Base-by-base conservation (phyloP, 164 flowering plant genomes). In the Chloranthus sessilifolius region DNA sequence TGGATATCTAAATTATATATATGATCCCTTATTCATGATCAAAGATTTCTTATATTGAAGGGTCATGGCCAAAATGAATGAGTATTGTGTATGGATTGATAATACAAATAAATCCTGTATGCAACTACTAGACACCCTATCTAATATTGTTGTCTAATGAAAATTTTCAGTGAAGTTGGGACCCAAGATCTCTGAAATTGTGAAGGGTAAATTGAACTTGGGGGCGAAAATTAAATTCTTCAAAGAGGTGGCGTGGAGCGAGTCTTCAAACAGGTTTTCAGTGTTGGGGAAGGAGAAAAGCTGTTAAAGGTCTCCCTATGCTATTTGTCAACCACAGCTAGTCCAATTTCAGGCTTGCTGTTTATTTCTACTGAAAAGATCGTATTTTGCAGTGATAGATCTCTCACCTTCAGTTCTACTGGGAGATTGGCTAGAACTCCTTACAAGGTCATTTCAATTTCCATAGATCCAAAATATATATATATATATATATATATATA, bases 311-410 rank as follows among this genome's bases (percentile, higher is more conserved):
- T 68, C 14, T 75, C 61, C 4, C 77, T 56, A n/a, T 78, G 83
- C 43, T 75, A 71, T 47, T 50, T 78, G 27, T 78, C 71, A 8
- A 79, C 84, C 27, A 70, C 80, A 20, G 71, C 74, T 2, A 77
- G 81, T 40, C 85, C 85, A n/a, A 65, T 79, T 44, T 68, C 76
- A 20, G 81, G 85, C 5, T 53, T 74, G 36, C 74, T 79, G 36
- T 79, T 79, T 24, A 61, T 79, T 23, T 79, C 84, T 21, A 63
- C 70, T 15, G 52, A 67, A 4, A 74, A 63, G 43, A 42, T 74
- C 41, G 71, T 70, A 12, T 78, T 75, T 37, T 73, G 71, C 74
- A 73, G 81, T 48, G 78, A 75, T 28, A 68, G 67, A 56, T 52
- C 77, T 25, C 69, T 78, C 21, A 65, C 54, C 7, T 27, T 74